These are phyloP conservation scores for Catharanthus roseus DNA, from an alignment of 257 asterid species.

Conservation along the genomic window DNA sequence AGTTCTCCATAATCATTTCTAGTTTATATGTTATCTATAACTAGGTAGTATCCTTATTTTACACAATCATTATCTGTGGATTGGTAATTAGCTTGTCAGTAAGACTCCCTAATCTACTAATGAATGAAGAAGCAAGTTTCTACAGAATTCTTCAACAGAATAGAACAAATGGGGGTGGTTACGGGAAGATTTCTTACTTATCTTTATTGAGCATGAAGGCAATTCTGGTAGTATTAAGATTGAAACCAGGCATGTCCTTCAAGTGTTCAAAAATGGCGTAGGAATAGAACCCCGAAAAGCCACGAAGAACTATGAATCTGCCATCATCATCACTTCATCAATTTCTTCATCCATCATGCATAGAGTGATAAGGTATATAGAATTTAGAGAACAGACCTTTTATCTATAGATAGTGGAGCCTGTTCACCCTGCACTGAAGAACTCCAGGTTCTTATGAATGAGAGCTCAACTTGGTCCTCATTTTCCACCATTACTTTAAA, in stretches of 20 bases:
- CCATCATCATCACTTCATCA: constrained; percentile 14
- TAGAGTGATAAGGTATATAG: background rate
- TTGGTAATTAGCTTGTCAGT: too few species aligned
- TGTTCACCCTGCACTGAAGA: constrained; percentile 55
- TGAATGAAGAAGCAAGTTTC: too few species aligned
- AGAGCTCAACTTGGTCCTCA: constrained; percentile 65
- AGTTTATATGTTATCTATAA: too few species aligned
- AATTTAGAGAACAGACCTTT: constrained; percentile 37
- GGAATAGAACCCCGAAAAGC: constrained; percentile 67
- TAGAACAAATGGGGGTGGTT: too few species aligned
- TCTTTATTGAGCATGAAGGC: constrained; percentile 80
- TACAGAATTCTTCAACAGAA: too few species aligned
- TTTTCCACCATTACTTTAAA: constrained; percentile 49
- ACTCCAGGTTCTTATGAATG: constrained; percentile 81
- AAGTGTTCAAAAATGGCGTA: constrained; percentile 71
- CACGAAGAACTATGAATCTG: constrained; percentile 74
- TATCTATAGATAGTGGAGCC: constrained; percentile 62
- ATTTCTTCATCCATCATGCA: constrained; percentile 11
- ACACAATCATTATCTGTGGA: too few species aligned
- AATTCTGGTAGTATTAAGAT: constrained; percentile 71
- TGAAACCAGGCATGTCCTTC: constrained; percentile 61
- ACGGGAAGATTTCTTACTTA: constrained; percentile 42
- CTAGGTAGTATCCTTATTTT: too few species aligned
- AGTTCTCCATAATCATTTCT: background rate
- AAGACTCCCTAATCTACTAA: too few species aligned